These are phyloP conservation scores for Melianthus villosus DNA, from an alignment of 441 rosid species.

Conservation along the genomic window DNA sequence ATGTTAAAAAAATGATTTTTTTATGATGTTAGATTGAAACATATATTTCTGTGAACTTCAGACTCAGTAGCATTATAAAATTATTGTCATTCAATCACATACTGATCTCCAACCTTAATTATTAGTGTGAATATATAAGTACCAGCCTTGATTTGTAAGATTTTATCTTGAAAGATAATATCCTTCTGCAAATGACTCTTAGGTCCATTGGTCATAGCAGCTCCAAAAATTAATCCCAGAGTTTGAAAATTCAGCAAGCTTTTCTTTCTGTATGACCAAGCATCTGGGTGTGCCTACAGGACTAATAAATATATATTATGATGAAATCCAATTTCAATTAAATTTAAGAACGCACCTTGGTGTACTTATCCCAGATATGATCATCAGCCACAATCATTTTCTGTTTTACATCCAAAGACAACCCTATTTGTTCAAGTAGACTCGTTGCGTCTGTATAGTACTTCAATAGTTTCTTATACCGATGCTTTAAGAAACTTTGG, in stretches of 20 bases:
- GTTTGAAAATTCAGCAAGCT: constrained; percentile 50
- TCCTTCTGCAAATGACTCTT: constrained; percentile 17
- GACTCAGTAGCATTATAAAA: too few species aligned
- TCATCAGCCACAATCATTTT: constrained; percentile 41
- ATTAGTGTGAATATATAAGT: too few species aligned
- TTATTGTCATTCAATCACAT: too few species aligned
- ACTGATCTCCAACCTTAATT: too few species aligned
- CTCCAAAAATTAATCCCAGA: constrained; percentile 44
- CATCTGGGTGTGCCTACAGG: constrained; percentile 50
- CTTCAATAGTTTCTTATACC: constrained; percentile 53
- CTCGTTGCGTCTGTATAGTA: constrained; percentile 36
- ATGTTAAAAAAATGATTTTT: too few species aligned
- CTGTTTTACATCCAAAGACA: constrained; percentile 54
- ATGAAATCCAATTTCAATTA: too few species aligned
- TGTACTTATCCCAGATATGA: constrained; percentile 56
- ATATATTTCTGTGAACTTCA: too few species aligned
- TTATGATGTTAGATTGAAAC: too few species aligned
- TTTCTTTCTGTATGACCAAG: constrained; percentile 50
- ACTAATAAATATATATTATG: too few species aligned
- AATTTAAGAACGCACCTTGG: constrained; percentile 50
- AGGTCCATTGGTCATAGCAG: constrained; percentile 16
- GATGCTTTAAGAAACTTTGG: constrained; percentile 62
- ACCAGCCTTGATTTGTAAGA: constrained; percentile 20
- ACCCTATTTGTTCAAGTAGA: constrained; percentile 40
- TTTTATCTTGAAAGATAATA: constrained; percentile 22